Conservation (phyloP, 805 yeast species). For the Ogataea polymorpha region DNA sequence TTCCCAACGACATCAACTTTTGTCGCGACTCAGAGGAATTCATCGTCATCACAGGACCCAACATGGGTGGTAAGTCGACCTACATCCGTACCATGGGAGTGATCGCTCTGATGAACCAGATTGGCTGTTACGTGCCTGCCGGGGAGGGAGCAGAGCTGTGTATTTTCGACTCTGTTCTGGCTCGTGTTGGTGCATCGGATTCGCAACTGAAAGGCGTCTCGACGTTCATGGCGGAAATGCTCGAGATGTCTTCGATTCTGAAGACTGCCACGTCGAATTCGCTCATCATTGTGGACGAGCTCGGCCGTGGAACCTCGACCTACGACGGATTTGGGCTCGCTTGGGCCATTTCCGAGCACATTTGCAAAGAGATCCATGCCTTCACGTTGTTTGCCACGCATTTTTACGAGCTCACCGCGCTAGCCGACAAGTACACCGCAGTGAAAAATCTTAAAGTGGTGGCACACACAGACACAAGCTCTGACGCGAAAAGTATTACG, state of each 20-base stretch:
- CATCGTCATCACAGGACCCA: slow-evolving; percentile 88
- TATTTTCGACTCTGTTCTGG: slow-evolving; percentile 85
- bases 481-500: slow-evolving; percentile 64
- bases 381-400: slow-evolving; percentile 94
- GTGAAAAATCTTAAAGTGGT: slow-evolving; percentile 89
- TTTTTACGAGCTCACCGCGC: slow-evolving; percentile 89
- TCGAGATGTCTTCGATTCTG: slow-evolving; percentile 86
- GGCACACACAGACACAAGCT: slow-evolving; percentile 69
- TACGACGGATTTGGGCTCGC: slow-evolving; percentile 98
- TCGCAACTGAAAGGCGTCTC: slow-evolving; percentile 96
- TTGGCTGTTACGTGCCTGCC: slow-evolving; percentile 87
- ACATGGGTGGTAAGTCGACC: slow-evolving; percentile 97
- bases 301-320: slow-evolving; percentile 92
- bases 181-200: slow-evolving; percentile 99
- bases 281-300: slow-evolving; percentile 85
- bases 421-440: slow-evolving; percentile 57
- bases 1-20: slow-evolving; percentile 82
- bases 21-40: slow-evolving; percentile 60
- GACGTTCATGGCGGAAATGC: slow-evolving; percentile 95
- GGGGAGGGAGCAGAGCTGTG: slow-evolving; percentile 68
- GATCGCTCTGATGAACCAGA: slow-evolving; percentile 80
- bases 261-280: slow-evolving; percentile 77
- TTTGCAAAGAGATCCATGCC: slow-evolving; percentile 66
- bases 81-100: slow-evolving; percentile 89
- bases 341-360: slow-evolving; percentile 90